Evolutionary conservation across 2,329 filamentous ascomycete species (phyloP), one percentile per base, ranked within the genome.

Genomic region (Cucurbitaria berberidis): DNA sequence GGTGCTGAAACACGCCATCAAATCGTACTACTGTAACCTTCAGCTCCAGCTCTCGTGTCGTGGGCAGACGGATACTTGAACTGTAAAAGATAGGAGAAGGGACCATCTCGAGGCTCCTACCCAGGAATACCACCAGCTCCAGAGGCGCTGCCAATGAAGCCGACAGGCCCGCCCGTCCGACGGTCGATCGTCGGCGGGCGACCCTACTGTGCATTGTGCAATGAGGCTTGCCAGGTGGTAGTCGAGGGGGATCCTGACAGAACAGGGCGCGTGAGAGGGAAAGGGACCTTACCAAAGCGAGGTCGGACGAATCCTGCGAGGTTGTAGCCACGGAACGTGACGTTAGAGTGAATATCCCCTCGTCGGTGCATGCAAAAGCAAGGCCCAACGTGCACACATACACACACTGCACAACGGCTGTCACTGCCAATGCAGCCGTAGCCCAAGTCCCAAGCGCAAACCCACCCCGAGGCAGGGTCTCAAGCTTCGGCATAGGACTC

Each of bases 1-100:
- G 47, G 27, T 47, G 51, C 42, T 67, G 65, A 68, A 68, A 68
- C 65, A 50, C 54, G 53, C 56, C 48, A 58, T 45, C 21, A 48
- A n/a, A n/a, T n/a, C n/a, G n/a, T 30, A 2, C 47, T 19, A 46
- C 39, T 13, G 10, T 13, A n/a, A 13, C 13, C n/a, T 35, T 39
- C 15, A 16, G n/a, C 24, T 34, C 32, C 34, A 21, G 21, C 42
- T 39, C 9, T 36, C 19, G 27, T 36, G 29, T 34, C 15, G 19
- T 21, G 29, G 42, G 27, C 24, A 22, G 27, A 11, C 32, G 18
- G 32, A 22, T 7, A 29, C 9, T 26, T 22, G 24, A 42, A 24
- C 40, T 29, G 40, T 10, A 26, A 11, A 39, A 11, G 19, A 42
- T 26, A 26, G 24, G 22, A 42, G 22, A 24, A 27, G 18, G 24